Evolutionary conservation across 116 monocot genomes (phyloP), one percentile per base, ranked within the genome.

Genomic region (Posidonia oceanica): DNA sequence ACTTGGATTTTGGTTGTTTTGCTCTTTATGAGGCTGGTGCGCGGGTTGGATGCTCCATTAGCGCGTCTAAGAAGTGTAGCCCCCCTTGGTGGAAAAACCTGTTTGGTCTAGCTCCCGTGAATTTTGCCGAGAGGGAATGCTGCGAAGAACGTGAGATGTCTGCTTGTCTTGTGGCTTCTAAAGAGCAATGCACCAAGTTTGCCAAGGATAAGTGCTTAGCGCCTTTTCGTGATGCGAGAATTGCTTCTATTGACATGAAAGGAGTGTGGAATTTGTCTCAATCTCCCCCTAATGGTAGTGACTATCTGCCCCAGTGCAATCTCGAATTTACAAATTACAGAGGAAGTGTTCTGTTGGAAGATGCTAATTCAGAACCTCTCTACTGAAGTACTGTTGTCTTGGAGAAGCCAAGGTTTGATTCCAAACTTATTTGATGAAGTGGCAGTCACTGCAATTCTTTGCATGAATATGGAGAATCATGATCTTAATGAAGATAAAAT

Each of bases 71-170:
- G 75, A 96, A 80, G 69, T 96, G 96, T 80, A 91, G 77, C 29
- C 80, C 80, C 6, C 89, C 85, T 7, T 98, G 93, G 93, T 98
- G 98, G 98, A 98, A 85, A 71, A 69, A 39, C 55, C 52, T 93
- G 3, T 71, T 93, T 36, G 85, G 85, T 40, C 42, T 29, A 16
- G 68, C 73, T 39, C 22, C 75, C 0, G 71, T 41, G 5, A 90
- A 98, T 75, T 87, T 80, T 52, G 70, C 69, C 0, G 87, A 88
- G 79, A 86, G 91, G 68, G 87, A 88, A 48, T 65, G 29, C 37
- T 98, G 98, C 48, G 93, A 98, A 70, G 93, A 90, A 36, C 80
- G 77, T 4, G 98, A 98, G 68, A 90, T 85, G 79, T 54, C 76
- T 7, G 61, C 81, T 14, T 96, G 98, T 64, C 71, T 98, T 36